Evolutionary conservation across 2,329 filamentous ascomycete genomes (phyloP).

Genomic region (Phoma herbarum): DNA sequence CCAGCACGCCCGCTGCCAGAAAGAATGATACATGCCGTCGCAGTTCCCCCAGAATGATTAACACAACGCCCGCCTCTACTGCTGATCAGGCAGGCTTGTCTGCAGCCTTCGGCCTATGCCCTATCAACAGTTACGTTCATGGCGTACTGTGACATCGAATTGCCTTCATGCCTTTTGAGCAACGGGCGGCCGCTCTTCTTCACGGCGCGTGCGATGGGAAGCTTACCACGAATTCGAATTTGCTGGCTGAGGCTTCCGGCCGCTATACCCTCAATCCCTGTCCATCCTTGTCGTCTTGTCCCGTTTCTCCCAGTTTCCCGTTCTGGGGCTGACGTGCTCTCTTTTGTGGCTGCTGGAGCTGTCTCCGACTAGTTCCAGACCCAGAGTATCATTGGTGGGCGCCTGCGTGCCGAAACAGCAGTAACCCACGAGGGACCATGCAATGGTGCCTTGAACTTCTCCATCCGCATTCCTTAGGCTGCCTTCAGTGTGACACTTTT

Average conservation of each 20-base stretch:
- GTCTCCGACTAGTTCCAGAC: constrained; percentile 21
- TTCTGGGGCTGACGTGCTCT: constrained; percentile 43
- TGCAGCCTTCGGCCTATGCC: constrained; percentile 5
- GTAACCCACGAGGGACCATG: constrained; percentile 24
- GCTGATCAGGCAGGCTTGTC: constrained; percentile 12
- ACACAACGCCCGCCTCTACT: constrained; percentile 28
- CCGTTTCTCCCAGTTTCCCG: constrained; percentile 19
- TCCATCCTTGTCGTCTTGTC: constrained; percentile 21
- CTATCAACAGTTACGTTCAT: constrained; percentile 9
- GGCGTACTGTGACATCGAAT: constrained; percentile 25
- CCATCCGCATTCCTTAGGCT: constrained; percentile 14
- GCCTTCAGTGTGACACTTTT: constrained; percentile 2
- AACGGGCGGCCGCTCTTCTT: constrained; percentile 27
- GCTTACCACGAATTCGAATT: constrained; percentile 22
- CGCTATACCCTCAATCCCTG: constrained; percentile 37
- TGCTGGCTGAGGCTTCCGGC: constrained; percentile 29
- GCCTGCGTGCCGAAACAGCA: constrained; percentile 26
- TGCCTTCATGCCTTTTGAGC: constrained; percentile 5
- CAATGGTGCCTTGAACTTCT: constrained; percentile 16
- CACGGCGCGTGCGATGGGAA: constrained; percentile 23
- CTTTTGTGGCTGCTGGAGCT: constrained; percentile 40
- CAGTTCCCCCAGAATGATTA: constrained; percentile 26
- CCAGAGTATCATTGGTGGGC: constrained; percentile 30
- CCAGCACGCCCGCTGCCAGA: constrained; percentile 28
- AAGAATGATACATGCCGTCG: constrained; percentile 30